phyloP scores from a whole-genome alignment of 495 filamentous ascomycete genomes.

The Sordaria brevicollis region DNA sequence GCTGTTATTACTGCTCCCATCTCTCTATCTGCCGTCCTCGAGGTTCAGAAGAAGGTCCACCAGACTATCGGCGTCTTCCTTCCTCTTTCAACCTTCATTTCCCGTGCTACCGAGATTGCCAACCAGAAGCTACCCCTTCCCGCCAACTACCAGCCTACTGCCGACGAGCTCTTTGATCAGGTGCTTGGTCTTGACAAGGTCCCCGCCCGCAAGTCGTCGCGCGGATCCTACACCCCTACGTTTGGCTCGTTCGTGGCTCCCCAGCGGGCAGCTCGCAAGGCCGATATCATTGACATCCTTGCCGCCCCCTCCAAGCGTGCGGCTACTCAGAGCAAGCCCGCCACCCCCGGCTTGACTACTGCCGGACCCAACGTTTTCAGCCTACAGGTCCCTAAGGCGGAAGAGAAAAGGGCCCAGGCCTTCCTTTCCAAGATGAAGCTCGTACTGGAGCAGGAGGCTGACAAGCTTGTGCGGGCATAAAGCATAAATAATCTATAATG shows the following conservation, averaged over 20 bases:
- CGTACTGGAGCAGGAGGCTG: constrained; percentile 74
- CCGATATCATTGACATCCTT: constrained; percentile 74
- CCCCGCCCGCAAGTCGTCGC: constrained; percentile 28
- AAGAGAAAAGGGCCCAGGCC: constrained; percentile 66
- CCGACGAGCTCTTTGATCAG: constrained; percentile 81
- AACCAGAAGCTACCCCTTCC: constrained; percentile 74
- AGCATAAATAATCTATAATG: not conserved
- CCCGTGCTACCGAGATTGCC: constrained; percentile 69
- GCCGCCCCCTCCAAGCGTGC: constrained; percentile 34
- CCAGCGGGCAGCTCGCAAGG: constrained; percentile 53
- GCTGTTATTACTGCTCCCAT: constrained; percentile 57
- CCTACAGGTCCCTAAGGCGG: constrained; percentile 59
- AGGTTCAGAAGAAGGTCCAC: constrained; percentile 71
- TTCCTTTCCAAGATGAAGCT: constrained; percentile 80
- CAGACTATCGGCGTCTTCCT: constrained; percentile 63
- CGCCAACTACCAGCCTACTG: constrained; percentile 46
- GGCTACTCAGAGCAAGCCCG: constrained; percentile 13
- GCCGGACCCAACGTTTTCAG: constrained; percentile 67
- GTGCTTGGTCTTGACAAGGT: constrained; percentile 60
- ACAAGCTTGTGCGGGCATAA: constrained; percentile 47
- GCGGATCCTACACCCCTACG: constrained; percentile 52
- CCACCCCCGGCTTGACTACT: constrained; percentile 27
- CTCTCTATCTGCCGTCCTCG: constrained; percentile 64
- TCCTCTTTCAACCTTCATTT: constrained; percentile 79
- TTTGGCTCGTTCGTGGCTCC: not conserved